Percentiles rank a stretch among this genome's conserved stretches.
These are phyloP conservation scores for Jamesozyma gamospora DNA, from an alignment of 805 yeast species.

Conservation along the genomic window DNA sequence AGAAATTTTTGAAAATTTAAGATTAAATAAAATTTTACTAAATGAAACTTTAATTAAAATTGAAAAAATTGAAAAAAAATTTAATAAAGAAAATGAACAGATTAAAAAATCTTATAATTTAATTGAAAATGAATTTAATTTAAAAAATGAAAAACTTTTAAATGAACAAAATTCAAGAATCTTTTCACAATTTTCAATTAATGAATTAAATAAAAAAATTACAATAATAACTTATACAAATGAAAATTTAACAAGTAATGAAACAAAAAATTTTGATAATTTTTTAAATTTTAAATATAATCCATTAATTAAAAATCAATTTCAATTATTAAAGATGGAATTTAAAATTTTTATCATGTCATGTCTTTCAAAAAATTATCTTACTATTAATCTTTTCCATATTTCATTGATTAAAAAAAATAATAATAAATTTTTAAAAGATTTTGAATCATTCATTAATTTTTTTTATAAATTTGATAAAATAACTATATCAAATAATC, in stretches of 20 bases:
- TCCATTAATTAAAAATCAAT: conserved; percentile 1
- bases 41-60: too few species aligned
- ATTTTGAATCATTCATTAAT: too few species aligned
- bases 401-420: not conserved
- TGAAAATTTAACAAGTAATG: too few species aligned
- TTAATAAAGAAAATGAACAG: not conserved
- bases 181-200: conserved; percentile 40
- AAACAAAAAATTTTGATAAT: not conserved
- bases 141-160: conserved; percentile 24
- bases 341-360: not conserved
- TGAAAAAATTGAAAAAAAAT: conserved; percentile 9
- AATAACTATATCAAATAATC: too few species aligned
- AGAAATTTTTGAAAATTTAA: too few species aligned
- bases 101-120: not conserved
- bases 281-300: not conserved
- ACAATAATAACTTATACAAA: not conserved
- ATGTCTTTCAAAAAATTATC: not conserved
- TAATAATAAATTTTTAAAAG: too few species aligned
- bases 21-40: too few species aligned
- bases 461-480: too few species aligned
- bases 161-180: conserved; percentile 33
- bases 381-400: not conserved
- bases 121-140: conserved; percentile 6
- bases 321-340: not conserved
- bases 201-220: conserved; percentile 18